Evolutionary conservation across 148 eudicot species (phyloP).

Genomic region (Rhododendron simsii): DNA sequence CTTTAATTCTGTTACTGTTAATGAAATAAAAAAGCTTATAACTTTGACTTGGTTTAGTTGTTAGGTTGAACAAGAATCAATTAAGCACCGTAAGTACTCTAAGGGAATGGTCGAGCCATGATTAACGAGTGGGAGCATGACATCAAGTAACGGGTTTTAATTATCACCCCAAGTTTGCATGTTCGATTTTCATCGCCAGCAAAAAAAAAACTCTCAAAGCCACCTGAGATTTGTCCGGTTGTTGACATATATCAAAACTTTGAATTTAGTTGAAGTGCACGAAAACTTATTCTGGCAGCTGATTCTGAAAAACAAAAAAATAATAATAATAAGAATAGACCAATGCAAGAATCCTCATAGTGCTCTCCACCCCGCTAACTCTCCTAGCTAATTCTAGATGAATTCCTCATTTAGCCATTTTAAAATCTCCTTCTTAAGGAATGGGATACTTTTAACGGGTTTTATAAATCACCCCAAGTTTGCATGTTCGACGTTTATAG

Average conservation of each 20-base stretch:
- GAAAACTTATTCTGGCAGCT: too few relatives aligned
- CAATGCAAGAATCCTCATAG: background rate
- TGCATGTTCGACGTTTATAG: too few relatives aligned
- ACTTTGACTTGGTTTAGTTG: background rate
- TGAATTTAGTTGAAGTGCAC: too few relatives aligned
- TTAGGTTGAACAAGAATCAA: background rate
- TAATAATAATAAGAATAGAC: background rate
- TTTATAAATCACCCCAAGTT: background rate
- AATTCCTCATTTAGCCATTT: constrained; percentile 17
- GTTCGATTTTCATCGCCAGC: background rate
- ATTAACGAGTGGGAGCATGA: background rate
- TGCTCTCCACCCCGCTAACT: background rate
- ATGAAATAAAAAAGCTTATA: background rate
- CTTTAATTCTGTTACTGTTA: background rate
- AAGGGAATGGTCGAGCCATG: background rate
- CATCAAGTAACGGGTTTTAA: background rate
- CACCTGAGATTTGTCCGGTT: too few relatives aligned
- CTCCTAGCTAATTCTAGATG: background rate
- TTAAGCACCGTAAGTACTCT: background rate
- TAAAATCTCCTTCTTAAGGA: constrained; percentile 10
- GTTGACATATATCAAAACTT: too few relatives aligned
- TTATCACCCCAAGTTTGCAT: background rate
- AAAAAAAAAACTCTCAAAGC: background rate
- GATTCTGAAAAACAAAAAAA: background rate
- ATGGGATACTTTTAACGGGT: background rate